Evolutionary conservation across 2,329 filamentous ascomycete genomes (phyloP), one percentile per base, ranked within the genome.

Genomic region (Colletotrichum sp.): DNA sequence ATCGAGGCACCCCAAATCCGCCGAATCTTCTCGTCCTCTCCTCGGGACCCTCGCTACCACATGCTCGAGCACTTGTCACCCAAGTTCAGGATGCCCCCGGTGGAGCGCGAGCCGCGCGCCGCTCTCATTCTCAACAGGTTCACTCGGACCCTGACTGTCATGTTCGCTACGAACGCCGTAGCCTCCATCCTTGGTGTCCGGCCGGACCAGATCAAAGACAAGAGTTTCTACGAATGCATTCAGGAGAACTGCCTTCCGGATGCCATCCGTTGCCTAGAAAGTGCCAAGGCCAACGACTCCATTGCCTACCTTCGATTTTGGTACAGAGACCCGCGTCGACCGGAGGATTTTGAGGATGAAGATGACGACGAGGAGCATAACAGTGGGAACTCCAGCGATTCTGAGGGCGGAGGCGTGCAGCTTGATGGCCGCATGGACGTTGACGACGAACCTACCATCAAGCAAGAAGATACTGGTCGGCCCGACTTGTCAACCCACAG

Each of bases 281-380:
- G 94, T 78, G 95, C 95, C 27, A 98, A 98, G 82, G 93, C 94
- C 32, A 98, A 98, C 80, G 95, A 98, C 82, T 98, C 95, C 3
- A 97, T 98, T 80, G 95, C 95, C 3, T 98, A 98, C 80, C 88
- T 98, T 75, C 93, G 95, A 22, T 98, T 98, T 83, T 95, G 93
- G 90, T 96, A 94, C 80, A 90, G 94, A 69, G 93, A 97, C 81
- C 95, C 95, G 22, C 89, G 93, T 34, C 87, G 90, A 72, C 89
- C 88, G 32, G 89, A 90, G 71, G 88, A 91, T 67, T 85, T 88
- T 13, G 82, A 86, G 55, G 82, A 83, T 22, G 84, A 87, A 12
- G 83, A 85, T 13, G 83, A 83, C 25, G 83, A 87, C 32, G 84
- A 86, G 27, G 88, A 89, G 11, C 77, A 68, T 9, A 68, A 79